phyloP scores from a whole-genome alignment of 23 red algal genomes.

The Gracilaria vermiculophylla region DNA sequence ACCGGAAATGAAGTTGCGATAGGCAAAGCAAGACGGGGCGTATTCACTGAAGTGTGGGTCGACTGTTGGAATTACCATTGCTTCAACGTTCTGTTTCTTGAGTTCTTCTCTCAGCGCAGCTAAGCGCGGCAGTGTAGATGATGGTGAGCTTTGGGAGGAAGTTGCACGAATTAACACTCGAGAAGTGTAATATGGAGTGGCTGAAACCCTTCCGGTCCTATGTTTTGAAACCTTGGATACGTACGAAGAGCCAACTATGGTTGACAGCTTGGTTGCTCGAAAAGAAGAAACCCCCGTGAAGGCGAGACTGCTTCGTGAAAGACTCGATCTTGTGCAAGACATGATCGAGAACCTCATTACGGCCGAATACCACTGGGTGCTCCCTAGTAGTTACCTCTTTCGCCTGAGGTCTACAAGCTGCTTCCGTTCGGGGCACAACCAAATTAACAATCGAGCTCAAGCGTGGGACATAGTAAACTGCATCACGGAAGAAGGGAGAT shows the following conservation, averaged over 20 bases:
- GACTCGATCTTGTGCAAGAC: too few species aligned
- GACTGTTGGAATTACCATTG: constrained; percentile 75
- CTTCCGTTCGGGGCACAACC: too few species aligned
- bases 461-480: too few species aligned
- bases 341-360: too few species aligned
- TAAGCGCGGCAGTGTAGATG: constrained; percentile 1
- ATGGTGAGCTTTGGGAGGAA: not conserved
- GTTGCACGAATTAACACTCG: not conserved
- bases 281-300: not conserved
- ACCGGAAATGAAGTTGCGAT: constrained; percentile 75
- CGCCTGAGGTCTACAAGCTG: too few species aligned
- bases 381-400: too few species aligned
- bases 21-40: constrained; percentile 67
- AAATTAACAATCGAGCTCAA: too few species aligned
- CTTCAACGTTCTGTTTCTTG: constrained; percentile 37
- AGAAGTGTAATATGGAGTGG: not conserved
- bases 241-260: not conserved
- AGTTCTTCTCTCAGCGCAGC: constrained; percentile 61
- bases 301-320: too few species aligned
- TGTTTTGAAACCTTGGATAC: not conserved
- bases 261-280: not conserved
- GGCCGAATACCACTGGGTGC: too few species aligned
- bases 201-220: not conserved
- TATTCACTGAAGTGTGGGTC: constrained; percentile 92
- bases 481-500: too few species aligned